Evolutionary conservation across 164 flowering plant genomes (phyloP), one percentile per base, ranked within the genome.

Genomic region (Piper betle): DNA sequence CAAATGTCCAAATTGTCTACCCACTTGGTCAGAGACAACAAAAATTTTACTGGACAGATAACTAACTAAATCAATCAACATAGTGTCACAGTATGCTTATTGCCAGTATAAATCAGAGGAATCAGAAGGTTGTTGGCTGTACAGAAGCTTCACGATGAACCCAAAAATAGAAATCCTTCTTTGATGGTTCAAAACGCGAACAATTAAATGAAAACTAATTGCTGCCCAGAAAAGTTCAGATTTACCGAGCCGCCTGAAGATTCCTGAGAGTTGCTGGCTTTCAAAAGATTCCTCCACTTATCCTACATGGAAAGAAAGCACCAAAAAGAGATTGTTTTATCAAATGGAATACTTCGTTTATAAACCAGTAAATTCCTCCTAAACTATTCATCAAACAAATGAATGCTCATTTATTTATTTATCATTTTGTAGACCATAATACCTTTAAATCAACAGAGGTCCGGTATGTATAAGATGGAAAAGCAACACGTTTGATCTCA

Each of bases 371-470:
- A 46, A 15, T 15, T 46, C 3, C 15, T 46, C 33, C 11, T 10
- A 10, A 46, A 46, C 10, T 12, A 5, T 46, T 46, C 15, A 46
- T 46, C 50, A 46, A 15, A 46, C 7, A 46, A 46, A 46, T 46
- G 11, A 46, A 46, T 6, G 12, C 11, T 46, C 13, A 1, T 15
- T 9, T 46, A 10, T 46, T 12, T 12, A 10, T 6, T 10, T 10
- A 46, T 12, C 1, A 46, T 46, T 39, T 38, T 20, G 5, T 58
- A 9, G 7, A 58, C 18, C 55, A 62, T 13, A 61, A 39, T 72
- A 90, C 97, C 90, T 93, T 93, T 58, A 93, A 85, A 75, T 93
- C 99, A 64, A 93, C 99, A 33, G 99, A 82, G 38, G 99, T 90
- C 18, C 99, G 91, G 67, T 86, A 82, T 37, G 89, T 65, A 69